Evolutionary conservation across 2,329 filamentous ascomycete species (phyloP).

Genomic region (Neonectria ditissima): DNA sequence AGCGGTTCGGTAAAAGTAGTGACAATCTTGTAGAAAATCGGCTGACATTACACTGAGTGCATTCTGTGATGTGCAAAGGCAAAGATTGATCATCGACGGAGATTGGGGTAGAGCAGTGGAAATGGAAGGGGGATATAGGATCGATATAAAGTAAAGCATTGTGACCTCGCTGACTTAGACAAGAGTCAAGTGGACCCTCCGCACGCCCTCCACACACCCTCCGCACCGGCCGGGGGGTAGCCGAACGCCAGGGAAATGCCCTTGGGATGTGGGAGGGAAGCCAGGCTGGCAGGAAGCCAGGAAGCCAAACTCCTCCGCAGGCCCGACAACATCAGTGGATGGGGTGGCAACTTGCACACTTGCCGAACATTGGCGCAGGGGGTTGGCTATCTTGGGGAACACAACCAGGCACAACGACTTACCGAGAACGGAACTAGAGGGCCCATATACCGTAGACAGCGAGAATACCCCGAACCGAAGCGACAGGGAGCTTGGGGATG

Average conservation of each 20-base stretch:
- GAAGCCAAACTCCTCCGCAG: slow-evolving; percentile 40
- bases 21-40: slow-evolving; percentile 87
- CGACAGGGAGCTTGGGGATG: slow-evolving; percentile 24
- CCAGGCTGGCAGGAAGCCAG: slow-evolving; percentile 23
- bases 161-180: slow-evolving; percentile 47
- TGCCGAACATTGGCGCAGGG: slow-evolving; percentile 40
- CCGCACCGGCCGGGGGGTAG: slow-evolving; percentile 33
- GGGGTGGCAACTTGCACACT: slow-evolving; percentile 25
- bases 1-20: slow-evolving; percentile 93
- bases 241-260: slow-evolving; percentile 31
- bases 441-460: slow-evolving; percentile 32
- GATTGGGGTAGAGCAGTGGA: slow-evolving; percentile 15
- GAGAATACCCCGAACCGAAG: slow-evolving; percentile 40
- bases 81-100: slow-evolving; percentile 25
- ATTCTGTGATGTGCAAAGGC: slow-evolving; percentile 24
- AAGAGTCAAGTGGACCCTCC: slow-evolving; percentile 45
- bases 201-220: slow-evolving; percentile 42
- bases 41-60: slow-evolving; percentile 75
- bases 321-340: slow-evolving; percentile 34
- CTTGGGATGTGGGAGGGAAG: slow-evolving; percentile 28
- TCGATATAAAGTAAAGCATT: slow-evolving; percentile 44
- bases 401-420: slow-evolving; percentile 37
- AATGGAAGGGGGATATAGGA: slow-evolving; percentile 31
- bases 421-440: slow-evolving; percentile 36
- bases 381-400: slow-evolving; percentile 24